Percentiles rank a stretch among this genome's conserved stretches.
Evolutionary conservation across 495 filamentous ascomycete species (phyloP).

Genomic region (Neurospora sublineolata): DNA sequence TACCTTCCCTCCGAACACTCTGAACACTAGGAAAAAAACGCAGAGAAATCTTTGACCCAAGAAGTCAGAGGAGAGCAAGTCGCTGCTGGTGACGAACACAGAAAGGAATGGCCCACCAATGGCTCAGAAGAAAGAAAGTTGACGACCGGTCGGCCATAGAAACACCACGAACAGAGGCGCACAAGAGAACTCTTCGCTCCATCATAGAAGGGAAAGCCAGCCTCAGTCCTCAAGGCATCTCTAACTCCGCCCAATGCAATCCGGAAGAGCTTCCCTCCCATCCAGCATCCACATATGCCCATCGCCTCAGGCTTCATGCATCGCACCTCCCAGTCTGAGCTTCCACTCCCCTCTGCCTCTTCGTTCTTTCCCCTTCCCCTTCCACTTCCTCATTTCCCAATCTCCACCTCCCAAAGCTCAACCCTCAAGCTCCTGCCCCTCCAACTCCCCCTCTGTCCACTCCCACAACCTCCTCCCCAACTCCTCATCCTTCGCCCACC

Average conservation of each 20-base stretch:
- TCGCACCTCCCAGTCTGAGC: not conserved
- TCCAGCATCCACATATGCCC: not conserved
- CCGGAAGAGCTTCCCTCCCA: not conserved
- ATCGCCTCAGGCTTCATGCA: not conserved
- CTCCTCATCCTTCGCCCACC: constrained; percentile 31
- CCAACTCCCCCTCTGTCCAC: constrained; percentile 48
- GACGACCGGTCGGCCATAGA: not conserved
- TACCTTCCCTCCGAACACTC: no score
- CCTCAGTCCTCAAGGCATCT: no score
- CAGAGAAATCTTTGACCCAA: no score
- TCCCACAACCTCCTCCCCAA: constrained; percentile 47
- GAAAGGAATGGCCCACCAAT: no score
- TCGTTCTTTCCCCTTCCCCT: no score
- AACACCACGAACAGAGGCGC: not conserved
- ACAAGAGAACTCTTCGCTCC: not conserved
- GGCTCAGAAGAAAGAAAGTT: not conserved
- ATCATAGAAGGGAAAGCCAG: not conserved
- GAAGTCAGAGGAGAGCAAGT: no score
- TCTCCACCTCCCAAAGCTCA: not conserved
- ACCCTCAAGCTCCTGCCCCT: not conserved
- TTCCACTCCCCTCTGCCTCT: no score
- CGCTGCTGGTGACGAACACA: no score
- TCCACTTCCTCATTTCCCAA: no score
- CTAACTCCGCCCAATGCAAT: not conserved
- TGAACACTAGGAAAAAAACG: no score